phyloP scores from a whole-genome alignment of 768 basidiomycete genomes.

The Lyophyllum atratum region DNA sequence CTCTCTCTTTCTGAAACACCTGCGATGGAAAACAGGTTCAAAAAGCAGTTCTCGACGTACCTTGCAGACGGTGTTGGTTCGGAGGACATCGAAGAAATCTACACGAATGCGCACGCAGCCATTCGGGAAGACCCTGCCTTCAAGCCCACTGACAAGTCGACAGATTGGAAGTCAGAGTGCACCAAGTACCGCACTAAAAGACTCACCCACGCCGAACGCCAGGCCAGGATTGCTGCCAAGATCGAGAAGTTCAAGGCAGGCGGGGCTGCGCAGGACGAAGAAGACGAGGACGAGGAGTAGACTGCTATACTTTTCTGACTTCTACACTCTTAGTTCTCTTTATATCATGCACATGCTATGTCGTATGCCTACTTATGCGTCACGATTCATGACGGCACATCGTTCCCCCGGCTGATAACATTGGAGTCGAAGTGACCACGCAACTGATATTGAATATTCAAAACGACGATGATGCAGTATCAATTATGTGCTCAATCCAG shows the following conservation, averaged over 20 bases:
- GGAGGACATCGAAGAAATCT: slow-evolving; percentile 97
- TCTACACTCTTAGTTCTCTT: neutral
- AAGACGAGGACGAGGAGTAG: slow-evolving; percentile 69
- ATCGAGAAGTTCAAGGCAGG: slow-evolving; percentile 88
- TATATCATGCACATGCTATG: slow-evolving; percentile 5
- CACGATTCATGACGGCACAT: neutral
- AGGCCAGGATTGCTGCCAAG: slow-evolving; percentile 79
- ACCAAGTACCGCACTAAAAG: slow-evolving; percentile 67
- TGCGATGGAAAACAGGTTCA: slow-evolving; percentile 60
- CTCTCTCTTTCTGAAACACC: neutral
- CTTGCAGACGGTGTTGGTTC: slow-evolving; percentile 95
- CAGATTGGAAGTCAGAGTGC: slow-evolving; percentile 89
- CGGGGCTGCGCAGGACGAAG: slow-evolving; percentile 55
- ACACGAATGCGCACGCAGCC: slow-evolving; percentile 87
- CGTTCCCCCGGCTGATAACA: neutral
- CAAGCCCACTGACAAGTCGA: slow-evolving; percentile 85
- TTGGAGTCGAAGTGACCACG: too few species aligned
- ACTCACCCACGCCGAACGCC: slow-evolving; percentile 78
- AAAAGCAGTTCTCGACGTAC: slow-evolving; percentile 95
- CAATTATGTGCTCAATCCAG: slow-evolving; percentile 58
- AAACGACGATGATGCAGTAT: slow-evolving; percentile 30
- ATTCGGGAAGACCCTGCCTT: slow-evolving; percentile 95
- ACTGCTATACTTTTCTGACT: slow-evolving; percentile 14
- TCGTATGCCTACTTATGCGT: slow-evolving; percentile 2
- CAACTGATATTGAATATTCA: neutral